These are phyloP conservation scores for Pseudotsuga menziesii DNA, from an alignment of 75 land plant genomes.

Conservation along the genomic window DNA sequence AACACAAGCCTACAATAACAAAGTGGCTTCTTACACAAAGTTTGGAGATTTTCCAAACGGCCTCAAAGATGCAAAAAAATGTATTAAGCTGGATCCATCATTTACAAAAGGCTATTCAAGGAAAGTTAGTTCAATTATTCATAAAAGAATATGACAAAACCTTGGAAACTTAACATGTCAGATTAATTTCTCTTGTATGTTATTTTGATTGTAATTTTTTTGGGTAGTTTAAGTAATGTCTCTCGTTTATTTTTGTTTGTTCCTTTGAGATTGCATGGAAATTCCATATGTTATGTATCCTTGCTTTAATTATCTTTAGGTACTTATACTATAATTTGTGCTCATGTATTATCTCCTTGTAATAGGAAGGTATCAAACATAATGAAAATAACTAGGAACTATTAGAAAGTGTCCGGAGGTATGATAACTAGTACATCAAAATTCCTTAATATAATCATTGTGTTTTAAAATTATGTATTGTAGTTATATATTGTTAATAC, in stretches of 20 bases:
- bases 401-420: constrained; percentile 89
- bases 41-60: constrained; percentile 94
- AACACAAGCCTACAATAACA: constrained; percentile 67
- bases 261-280: neutral
- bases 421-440: constrained; percentile 2
- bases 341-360: neutral
- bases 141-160: constrained; percentile 99
- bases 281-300: too few relatives aligned
- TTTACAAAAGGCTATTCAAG: constrained; percentile 91
- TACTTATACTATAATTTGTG: neutral
- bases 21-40: constrained; percentile 99
- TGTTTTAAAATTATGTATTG: neutral
- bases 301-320: neutral
- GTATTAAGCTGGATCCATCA: constrained; percentile 88
- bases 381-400: constrained; percentile 85
- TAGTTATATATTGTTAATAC: too few relatives aligned
- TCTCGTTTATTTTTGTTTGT: neutral
- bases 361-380: constrained; percentile 78
- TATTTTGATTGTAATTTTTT: neutral
- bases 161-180: constrained; percentile 82
- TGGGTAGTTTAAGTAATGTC: neutral
- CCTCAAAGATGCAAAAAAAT: constrained; percentile 95
- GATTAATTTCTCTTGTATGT: neutral
- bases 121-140: constrained; percentile 90
- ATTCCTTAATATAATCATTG: neutral